These are phyloP conservation scores for Stentor coeruleus DNA, from an alignment of 73 alveolate genomes.

Conservation along the genomic window DNA sequence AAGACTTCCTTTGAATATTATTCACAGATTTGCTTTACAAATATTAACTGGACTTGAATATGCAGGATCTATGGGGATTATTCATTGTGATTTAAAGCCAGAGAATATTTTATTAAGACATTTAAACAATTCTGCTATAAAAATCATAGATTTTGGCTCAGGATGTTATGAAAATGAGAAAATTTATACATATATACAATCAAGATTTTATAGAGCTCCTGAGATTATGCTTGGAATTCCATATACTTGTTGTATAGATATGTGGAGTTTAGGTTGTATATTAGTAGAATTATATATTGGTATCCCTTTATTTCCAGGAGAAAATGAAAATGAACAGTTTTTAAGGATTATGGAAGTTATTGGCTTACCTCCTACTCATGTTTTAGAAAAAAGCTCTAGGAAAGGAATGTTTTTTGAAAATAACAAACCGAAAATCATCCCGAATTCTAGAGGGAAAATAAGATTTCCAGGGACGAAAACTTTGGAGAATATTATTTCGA, in stretches of 20 bases:
- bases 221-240: constrained; percentile 93
- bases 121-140: constrained; percentile 59
- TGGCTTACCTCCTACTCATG: no score
- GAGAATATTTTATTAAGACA: constrained; percentile 66
- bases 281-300: constrained; percentile 85
- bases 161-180: constrained; percentile 64
- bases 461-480: constrained; percentile 46
- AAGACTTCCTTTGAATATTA: constrained; percentile 60
- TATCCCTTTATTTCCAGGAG: constrained; percentile 87
- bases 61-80: constrained; percentile 48
- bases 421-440: constrained; percentile 9
- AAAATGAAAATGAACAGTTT: no score
- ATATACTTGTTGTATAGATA: constrained; percentile 90
- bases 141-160: constrained; percentile 82
- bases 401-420: constrained; percentile 35
- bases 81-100: constrained; percentile 86
- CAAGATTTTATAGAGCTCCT: constrained; percentile 95
- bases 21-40: constrained; percentile 63
- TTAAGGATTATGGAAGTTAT: no score
- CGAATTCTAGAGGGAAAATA: constrained; percentile 49
- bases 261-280: constrained; percentile 96
- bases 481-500: constrained; percentile 30
- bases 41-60: constrained; percentile 56
- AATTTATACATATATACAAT: constrained; percentile 79
- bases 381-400: constrained; percentile 32